Evolutionary conservation across 257 asterid species (phyloP), one percentile per base, ranked within the genome.

Genomic region (Craterostigma plantagineum): DNA sequence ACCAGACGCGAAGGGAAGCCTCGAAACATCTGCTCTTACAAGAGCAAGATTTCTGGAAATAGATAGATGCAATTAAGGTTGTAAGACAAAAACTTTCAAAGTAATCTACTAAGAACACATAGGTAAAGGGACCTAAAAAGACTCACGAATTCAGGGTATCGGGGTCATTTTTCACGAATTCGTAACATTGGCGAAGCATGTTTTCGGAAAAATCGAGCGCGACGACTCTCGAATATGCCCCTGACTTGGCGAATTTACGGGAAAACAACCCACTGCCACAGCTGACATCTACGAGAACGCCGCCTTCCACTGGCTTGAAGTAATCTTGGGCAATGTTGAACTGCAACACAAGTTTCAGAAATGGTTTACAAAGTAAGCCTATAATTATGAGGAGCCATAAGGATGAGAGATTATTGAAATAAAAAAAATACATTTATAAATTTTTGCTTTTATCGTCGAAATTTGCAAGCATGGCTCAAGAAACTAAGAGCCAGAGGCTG

Each of bases 201-300:
- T 76, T 82, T 66, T 82, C 98, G 33, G 98, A 87, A 60, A 76
- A 87, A 60, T 79, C 95, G 34, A 87, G 92, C 7, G 95, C 95
- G 18, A 72, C n/a, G n/a, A n/a, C 95, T 61, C 56, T 76, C 49
- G 93, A 77, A 67, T 79, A 82, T 61, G 38, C 57, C 59, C 83
- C 83, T 27, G 93, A 79, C 58, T 70, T 75, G 47, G 92, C 84
- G 63, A 87, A 87, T 56, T 82, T 79, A 65, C 98, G 50, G 46
- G 95, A 82, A 64, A 87, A 87, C 49, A 87, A 75, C 48, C 98
- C 95, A 62, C 93, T 82, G 49, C 98, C 98, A 30, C 98, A 87
- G 66, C 95, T 82, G 52, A 82, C 83, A 59, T 87, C 98, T 41
- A 87, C 69, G 40, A 87, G 83, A 51, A 76, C 69, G 16, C 98